These are phyloP conservation scores for Botrytis fragariae DNA, from an alignment of 2,329 filamentous ascomycete species.

Conservation along the genomic window DNA sequence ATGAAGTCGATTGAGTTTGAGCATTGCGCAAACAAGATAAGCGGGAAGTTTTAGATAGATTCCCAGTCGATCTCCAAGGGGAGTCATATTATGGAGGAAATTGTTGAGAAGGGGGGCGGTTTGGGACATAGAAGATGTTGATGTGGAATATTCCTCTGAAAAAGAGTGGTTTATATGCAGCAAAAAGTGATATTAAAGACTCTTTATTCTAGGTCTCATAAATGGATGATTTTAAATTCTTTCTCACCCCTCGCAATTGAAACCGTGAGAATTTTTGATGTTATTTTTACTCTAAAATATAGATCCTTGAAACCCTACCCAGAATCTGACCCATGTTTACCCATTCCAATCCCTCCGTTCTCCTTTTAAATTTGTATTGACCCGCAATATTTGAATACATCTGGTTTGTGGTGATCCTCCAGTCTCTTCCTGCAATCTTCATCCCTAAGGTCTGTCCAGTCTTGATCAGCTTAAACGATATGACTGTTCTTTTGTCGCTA, in stretches of 20 bases:
- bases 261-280: not conserved
- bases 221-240: not conserved
- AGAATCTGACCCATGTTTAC: not conserved
- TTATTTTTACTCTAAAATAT: not conserved
- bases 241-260: not conserved
- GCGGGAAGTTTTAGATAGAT: not conserved
- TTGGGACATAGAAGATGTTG: not conserved
- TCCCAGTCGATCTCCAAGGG: too few relatives aligned
- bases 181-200: not conserved
- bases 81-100: too few relatives aligned
- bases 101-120: not conserved
- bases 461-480: not conserved
- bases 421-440: not conserved
- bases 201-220: not conserved
- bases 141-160: not conserved
- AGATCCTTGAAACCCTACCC: too few relatives aligned
- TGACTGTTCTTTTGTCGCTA: not conserved
- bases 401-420: not conserved
- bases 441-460: not conserved
- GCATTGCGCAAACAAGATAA: not conserved
- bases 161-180: not conserved
- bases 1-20: not conserved
- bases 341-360: not conserved
- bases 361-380: not conserved
- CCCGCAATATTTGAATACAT: not conserved